Evolutionary conservation across 1,139 yeast species (phyloP), one percentile per base, ranked within the genome.

Genomic region (Saccharomyces hybrid): DNA sequence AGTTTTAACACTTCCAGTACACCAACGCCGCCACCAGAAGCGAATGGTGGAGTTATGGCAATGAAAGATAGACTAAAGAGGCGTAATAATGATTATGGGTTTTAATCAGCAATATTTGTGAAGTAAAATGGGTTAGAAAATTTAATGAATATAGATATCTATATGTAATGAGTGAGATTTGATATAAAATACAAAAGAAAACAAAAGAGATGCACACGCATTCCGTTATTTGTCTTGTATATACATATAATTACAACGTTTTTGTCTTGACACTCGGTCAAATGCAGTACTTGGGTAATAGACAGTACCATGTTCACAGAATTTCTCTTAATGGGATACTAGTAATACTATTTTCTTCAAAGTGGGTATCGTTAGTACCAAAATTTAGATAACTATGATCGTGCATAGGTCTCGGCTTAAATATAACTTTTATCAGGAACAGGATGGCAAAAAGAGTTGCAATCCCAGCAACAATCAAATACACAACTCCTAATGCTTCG

Each of bases 401-500:
- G 1, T 76, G 77, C 47, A 74, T 60, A 54, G 71, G 75, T 57
- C 79, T 72, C 11, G 82, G 78, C 52, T 72, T 75, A 34, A 78
- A 63, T 23, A 78, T 65, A 49, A 78, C 76, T 55, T 77, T 78
- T 41, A 76, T 60, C 54, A 79, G 62, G 61, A 79, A 79, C 2
- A 75, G 62, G 0, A 76, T 59, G 55, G 76, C 77, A 60, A 77
- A 77, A 3, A 76, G 52, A 1, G 76, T 66, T 4, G 78, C 88
- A 13, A 91, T 73, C 2, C 90, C 96, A n/a, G 98, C 97, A 28
- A 88, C 95, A 13, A 83, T 95, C 64, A 93, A 81, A 86, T 96
- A 93, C 32, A 90, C 81, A 56, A 89, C 81, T 26, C 99, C 98
- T 63, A 95, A 73, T 66, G 91, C 90, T 52, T 82, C 75, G 70